Conservation (phyloP, 129 eudicot genomes). For the Pittosporum tobira region DNA sequence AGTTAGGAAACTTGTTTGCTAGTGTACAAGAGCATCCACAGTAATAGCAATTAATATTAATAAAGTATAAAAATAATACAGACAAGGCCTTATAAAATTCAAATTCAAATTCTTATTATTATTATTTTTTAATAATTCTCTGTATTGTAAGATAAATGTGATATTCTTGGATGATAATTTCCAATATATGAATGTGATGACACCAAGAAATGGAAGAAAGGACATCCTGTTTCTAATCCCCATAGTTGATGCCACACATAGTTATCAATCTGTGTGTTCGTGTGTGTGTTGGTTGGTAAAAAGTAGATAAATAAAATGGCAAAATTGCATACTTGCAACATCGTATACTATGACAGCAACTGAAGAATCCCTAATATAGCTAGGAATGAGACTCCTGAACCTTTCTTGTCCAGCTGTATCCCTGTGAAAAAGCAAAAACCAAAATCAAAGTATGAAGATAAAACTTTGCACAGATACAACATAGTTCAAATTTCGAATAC, state of each 20-base stretch:
- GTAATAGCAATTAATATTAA: neutral
- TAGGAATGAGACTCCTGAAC: conserved; percentile 84
- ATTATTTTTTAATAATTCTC: too few species aligned
- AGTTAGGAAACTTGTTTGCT: neutral
- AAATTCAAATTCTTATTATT: too few species aligned
- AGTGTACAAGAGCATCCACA: neutral
- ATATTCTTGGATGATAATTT: too few species aligned
- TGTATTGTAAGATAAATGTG: too few species aligned
- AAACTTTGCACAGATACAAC: neutral
- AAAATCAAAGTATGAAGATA: neutral
- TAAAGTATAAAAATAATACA: neutral
- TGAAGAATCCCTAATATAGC: conserved; percentile 78
- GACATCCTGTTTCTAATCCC: too few species aligned
- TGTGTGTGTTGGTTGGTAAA: too few species aligned
- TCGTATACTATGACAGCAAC: conserved; percentile 78
- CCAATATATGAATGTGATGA: too few species aligned
- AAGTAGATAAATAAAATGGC: neutral
- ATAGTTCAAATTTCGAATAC: neutral
- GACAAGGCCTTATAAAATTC: too few species aligned
- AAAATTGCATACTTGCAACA: conserved; percentile 60
- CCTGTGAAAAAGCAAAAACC: conserved; percentile 27
- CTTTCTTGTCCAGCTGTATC: conserved; percentile 93
- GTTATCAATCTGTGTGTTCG: too few species aligned
- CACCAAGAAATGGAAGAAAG: too few species aligned
- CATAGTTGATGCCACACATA: too few species aligned